phyloP scores from a whole-genome alignment of 768 basidiomycete species.

The Termitomyces sp. region DNA sequence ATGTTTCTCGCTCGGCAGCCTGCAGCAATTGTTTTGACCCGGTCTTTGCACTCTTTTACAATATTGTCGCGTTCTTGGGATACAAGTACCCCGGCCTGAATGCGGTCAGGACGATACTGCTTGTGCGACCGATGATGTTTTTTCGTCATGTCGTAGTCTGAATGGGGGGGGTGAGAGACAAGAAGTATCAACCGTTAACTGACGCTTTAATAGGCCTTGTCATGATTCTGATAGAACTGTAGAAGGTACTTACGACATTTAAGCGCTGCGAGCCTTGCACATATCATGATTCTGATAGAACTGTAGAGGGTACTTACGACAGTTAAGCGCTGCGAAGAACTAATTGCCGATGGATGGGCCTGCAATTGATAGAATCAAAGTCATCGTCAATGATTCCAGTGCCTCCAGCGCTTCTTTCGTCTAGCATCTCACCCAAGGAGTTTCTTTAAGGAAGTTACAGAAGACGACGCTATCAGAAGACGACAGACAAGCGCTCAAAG shows the following conservation, averaged over 20 bases:
- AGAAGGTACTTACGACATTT: neutral
- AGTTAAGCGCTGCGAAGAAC: neutral
- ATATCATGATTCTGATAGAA: neutral
- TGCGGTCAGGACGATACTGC: neutral
- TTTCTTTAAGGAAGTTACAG: no score
- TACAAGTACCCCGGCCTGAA: slow-evolving; percentile 29
- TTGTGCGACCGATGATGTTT: neutral
- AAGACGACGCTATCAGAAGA: neutral
- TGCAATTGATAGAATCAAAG: neutral
- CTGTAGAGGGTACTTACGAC: neutral
- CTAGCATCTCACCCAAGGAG: no score
- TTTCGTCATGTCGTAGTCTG: neutral
- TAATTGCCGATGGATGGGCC: neutral
- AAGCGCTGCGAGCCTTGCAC: neutral
- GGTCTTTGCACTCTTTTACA: slow-evolving; percentile 36
- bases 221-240: neutral
- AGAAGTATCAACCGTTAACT: neutral
- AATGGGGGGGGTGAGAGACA: neutral
- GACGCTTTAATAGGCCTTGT: no score
- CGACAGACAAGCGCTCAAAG: no score
- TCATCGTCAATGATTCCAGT: neutral
- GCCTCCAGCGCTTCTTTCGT: no score
- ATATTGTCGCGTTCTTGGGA: slow-evolving; percentile 41
- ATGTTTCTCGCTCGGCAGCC: slow-evolving; percentile 43
- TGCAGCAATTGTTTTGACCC: slow-evolving; percentile 37